A percentile compares a stretch with the other conserved stretches of the same genome.
Conservation (phyloP, 371 early-diverging fungal species). For the Mucor velutinosus region DNA sequence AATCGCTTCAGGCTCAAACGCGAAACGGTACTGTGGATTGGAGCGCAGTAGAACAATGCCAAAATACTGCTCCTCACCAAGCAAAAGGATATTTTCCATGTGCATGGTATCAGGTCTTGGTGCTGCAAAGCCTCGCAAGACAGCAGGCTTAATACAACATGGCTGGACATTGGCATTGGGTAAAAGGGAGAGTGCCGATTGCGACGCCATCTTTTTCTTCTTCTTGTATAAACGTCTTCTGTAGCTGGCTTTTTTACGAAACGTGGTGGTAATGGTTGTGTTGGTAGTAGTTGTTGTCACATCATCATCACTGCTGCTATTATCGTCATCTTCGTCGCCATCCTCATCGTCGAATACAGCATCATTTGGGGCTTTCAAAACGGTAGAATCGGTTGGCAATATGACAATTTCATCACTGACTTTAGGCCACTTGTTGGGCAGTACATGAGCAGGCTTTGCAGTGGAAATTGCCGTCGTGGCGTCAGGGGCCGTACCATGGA, state of each 20-base stretch:
- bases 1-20: slow-evolving; percentile 53
- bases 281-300: background rate
- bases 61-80: slow-evolving; percentile 52
- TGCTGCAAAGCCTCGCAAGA: slow-evolving; percentile 45
- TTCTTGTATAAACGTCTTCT: slow-evolving; percentile 2
- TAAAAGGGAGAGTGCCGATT: slow-evolving; percentile 21
- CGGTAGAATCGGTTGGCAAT: background rate
- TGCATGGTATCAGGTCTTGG: slow-evolving; percentile 45
- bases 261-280: background rate
- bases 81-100: slow-evolving; percentile 45
- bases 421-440: slow-evolving; percentile 31
- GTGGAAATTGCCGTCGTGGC: background rate
- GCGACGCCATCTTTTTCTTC: background rate
- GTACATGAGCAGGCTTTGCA: background rate
- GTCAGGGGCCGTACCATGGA: background rate
- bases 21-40: slow-evolving; percentile 43
- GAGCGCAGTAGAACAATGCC: slow-evolving; percentile 45
- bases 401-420: slow-evolving; percentile 37
- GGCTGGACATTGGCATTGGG: slow-evolving; percentile 31
- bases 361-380: background rate
- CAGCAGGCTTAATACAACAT: slow-evolving; percentile 48
- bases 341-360: background rate
- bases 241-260: background rate
- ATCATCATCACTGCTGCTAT: slow-evolving; percentile 16
- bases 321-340: slow-evolving; percentile 7